These are phyloP conservation scores for Aspergillus novofumigatus DNA, from an alignment of 2,329 filamentous ascomycete genomes.

Conservation along the genomic window DNA sequence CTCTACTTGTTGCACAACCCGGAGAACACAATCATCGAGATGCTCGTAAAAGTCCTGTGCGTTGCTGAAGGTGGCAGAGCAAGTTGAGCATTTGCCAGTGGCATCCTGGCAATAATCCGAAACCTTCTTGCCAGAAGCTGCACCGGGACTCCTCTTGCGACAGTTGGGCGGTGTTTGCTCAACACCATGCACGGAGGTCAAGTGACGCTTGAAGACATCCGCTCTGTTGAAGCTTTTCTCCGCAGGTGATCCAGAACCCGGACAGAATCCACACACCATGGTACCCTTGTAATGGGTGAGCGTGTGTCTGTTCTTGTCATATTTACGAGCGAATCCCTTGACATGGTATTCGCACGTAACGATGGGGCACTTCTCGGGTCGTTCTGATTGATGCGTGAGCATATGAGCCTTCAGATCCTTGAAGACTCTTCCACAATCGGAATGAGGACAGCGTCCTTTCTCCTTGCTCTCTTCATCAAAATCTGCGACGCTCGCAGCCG, in stretches of 20 bases:
- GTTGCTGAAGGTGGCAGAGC: constrained; percentile 74
- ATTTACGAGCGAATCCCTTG: constrained; percentile 92
- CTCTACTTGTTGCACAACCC: constrained; percentile 58
- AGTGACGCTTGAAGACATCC: constrained; percentile 91
- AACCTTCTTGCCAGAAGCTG: constrained; percentile 56
- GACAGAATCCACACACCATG: constrained; percentile 95
- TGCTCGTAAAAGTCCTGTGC: constrained; percentile 98
- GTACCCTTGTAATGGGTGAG: constrained; percentile 95
- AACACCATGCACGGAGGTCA: constrained; percentile 85
- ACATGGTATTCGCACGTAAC: constrained; percentile 84
- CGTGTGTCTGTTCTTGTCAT: constrained; percentile 93
- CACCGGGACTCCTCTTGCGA: constrained; percentile 63
- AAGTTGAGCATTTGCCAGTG: constrained; percentile 87
- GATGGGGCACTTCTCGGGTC: constrained; percentile 92
- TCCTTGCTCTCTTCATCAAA: constrained; percentile 58
- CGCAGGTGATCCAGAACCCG: constrained; percentile 77
- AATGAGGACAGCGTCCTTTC: constrained; percentile 71
- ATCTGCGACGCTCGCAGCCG: constrained; percentile 58
- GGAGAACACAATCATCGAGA: constrained; percentile 67
- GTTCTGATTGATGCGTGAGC: constrained; percentile 86
- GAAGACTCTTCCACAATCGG: constrained; percentile 80
- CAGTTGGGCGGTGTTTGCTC: constrained; percentile 92
- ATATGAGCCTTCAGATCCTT: constrained; percentile 92
- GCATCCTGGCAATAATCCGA: constrained; percentile 70
- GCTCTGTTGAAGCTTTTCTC: constrained; percentile 96